A percentile compares a stretch with the other conserved stretches of the same genome.
These are phyloP conservation scores for Chaetomiaceae sp. DNA, from an alignment of 2,329 filamentous ascomycete species.

Conservation along the genomic window DNA sequence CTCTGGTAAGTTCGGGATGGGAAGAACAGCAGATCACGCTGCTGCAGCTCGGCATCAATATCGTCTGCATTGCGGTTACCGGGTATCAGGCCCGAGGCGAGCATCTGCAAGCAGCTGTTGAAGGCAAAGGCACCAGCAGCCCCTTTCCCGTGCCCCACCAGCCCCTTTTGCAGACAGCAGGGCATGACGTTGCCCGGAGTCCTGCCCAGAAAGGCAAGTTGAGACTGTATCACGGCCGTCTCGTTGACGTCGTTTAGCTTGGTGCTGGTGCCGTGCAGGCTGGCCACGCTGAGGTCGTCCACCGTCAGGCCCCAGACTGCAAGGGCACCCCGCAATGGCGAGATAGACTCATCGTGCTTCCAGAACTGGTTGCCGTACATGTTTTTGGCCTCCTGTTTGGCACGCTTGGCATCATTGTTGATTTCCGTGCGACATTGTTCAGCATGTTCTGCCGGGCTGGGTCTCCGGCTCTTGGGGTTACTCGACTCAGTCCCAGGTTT, in stretches of 20 bases:
- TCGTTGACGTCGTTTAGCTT: constrained; percentile 38
- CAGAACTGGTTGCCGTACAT: too few relatives aligned
- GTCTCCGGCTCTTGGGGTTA: too few relatives aligned
- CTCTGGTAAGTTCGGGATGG: constrained; percentile 25
- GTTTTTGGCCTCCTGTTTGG: too few relatives aligned
- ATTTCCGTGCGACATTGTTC: too few relatives aligned
- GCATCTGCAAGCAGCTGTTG: constrained; percentile 36
- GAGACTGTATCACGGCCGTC: constrained; percentile 31
- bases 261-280: constrained; percentile 39
- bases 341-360: too few relatives aligned
- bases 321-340: constrained; percentile 30
- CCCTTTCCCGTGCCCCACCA: constrained; percentile 37
- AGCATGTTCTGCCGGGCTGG: too few relatives aligned
- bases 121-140: constrained; percentile 35
- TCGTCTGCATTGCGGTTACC: constrained; percentile 37
- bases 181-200: constrained; percentile 30
- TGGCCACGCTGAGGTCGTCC: constrained; percentile 36
- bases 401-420: too few relatives aligned
- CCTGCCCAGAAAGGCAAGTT: constrained; percentile 34
- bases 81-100: constrained; percentile 31
- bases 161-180: constrained; percentile 34
- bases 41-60: constrained; percentile 29
- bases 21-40: constrained; percentile 33
- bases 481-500: too few relatives aligned
- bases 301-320: constrained; percentile 34